These are phyloP conservation scores for Candida sakaeoensis DNA, from an alignment of 805 yeast genomes.

Conservation along the genomic window DNA sequence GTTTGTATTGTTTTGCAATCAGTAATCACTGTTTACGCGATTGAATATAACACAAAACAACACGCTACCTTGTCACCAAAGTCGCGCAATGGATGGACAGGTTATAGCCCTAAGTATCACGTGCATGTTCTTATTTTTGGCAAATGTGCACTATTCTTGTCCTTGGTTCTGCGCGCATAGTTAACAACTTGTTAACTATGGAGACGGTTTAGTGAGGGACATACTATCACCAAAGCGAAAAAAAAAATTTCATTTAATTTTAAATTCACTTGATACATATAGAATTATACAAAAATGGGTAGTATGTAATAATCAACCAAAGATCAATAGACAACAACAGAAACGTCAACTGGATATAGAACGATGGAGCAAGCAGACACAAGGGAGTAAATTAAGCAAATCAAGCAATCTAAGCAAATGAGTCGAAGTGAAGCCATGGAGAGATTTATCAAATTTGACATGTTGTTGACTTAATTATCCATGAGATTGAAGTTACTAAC, in stretches of 20 bases:
- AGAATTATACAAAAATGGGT: conserved; percentile 55
- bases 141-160: too few relatives aligned
- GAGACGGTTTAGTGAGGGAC: conserved; percentile 1
- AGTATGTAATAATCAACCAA: conserved; percentile 51
- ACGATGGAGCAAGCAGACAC: neutral
- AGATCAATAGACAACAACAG: neutral
- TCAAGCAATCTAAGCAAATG: too few relatives aligned
- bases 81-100: too few relatives aligned
- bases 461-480: neutral
- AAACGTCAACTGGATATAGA: neutral
- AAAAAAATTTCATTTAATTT: conserved; percentile 4
- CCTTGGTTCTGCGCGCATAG: too few relatives aligned
- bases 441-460: too few relatives aligned
- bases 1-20: conserved; percentile 8
- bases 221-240: conserved; percentile 6
- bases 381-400: too few relatives aligned
- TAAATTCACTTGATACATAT: conserved; percentile 1
- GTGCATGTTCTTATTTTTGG: too few relatives aligned
- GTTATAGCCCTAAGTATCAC: conserved; percentile 1
- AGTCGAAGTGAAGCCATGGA: too few relatives aligned
- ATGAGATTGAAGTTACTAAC: conserved; percentile 14
- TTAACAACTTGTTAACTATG: conserved; percentile 5
- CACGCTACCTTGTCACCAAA: too few relatives aligned
- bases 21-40: conserved; percentile 5
- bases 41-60: neutral